phyloP scores from a whole-genome alignment of 495 filamentous ascomycete genomes.

The Xylaria scruposa region DNA sequence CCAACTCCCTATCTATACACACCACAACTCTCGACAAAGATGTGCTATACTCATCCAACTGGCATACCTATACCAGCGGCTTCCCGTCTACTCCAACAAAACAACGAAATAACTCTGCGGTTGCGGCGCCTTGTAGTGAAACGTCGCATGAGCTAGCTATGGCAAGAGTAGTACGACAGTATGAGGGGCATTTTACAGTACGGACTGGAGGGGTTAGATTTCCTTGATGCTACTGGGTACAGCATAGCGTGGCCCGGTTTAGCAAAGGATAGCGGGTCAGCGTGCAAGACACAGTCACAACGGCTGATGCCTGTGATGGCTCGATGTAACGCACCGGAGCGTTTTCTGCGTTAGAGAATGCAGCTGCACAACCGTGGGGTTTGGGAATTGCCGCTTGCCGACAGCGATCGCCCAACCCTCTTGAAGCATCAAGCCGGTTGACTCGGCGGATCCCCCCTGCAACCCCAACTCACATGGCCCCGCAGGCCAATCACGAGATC shows the following conservation, averaged over 20 bases:
- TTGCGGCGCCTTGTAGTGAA: slow-evolving; percentile 19
- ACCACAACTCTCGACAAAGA: slow-evolving; percentile 6
- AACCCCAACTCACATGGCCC: slow-evolving; percentile 26
- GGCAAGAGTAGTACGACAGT: slow-evolving; percentile 1
- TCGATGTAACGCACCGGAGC: slow-evolving; percentile 28
- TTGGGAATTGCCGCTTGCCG: slow-evolving; percentile 27
- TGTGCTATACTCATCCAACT: background rate
- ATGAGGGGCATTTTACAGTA: slow-evolving; percentile 14
- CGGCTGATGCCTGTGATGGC: slow-evolving; percentile 25
- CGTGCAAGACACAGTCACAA: slow-evolving; percentile 27
- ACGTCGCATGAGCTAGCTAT: slow-evolving; percentile 20
- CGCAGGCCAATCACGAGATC: slow-evolving; percentile 25
- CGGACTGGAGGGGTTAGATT: slow-evolving; percentile 8
- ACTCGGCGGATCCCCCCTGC: slow-evolving; percentile 4
- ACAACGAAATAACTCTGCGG: slow-evolving; percentile 18
- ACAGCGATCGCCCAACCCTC: slow-evolving; percentile 27
- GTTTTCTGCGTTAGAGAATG: slow-evolving; percentile 20
- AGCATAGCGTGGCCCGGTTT: slow-evolving; percentile 6
- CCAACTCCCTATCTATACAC: background rate
- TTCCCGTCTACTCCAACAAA: background rate
- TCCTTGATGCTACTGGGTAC: background rate
- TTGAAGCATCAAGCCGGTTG: slow-evolving; percentile 22
- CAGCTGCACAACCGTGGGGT: slow-evolving; percentile 28
- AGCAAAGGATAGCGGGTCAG: slow-evolving; percentile 19
- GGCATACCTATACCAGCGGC: background rate